A percentile compares a stretch with the other conserved stretches of the same genome.
Conservation (phyloP, 768 basidiomycete genomes). For the Leucogyrophana mollusca region DNA sequence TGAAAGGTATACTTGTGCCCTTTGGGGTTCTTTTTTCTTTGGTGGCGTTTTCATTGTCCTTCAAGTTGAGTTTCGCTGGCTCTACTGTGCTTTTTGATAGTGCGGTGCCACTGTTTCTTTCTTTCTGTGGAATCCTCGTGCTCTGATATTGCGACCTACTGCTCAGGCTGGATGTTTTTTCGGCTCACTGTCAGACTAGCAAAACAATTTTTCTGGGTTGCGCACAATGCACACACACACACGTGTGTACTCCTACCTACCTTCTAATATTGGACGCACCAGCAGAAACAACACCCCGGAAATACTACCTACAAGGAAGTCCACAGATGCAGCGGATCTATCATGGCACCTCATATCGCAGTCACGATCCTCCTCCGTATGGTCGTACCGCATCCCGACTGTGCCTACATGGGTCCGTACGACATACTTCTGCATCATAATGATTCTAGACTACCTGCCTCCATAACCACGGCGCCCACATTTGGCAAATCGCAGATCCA, state of each 20-base stretch:
- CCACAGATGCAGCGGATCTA: too few species aligned
- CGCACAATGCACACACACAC: background rate
- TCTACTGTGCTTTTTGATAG: too few species aligned
- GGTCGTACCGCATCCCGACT: background rate
- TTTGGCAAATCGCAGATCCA: background rate
- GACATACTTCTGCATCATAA: too few species aligned
- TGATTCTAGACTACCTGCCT: slow-evolving; percentile 6
- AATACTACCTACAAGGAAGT: background rate
- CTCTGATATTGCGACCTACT: background rate
- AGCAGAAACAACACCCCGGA: background rate
- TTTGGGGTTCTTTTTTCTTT: too few species aligned
- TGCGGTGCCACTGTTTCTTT: too few species aligned
- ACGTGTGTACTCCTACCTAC: background rate
- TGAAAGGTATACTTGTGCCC: too few species aligned
- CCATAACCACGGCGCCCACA: slow-evolving; percentile 11
- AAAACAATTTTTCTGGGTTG: background rate
- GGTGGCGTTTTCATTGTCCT: too few species aligned
- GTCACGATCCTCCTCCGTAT: slow-evolving; percentile 8
- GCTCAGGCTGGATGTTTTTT: too few species aligned
- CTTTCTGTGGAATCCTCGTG: too few species aligned
- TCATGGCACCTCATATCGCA: background rate
- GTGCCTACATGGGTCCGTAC: too few species aligned
- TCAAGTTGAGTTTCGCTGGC: too few species aligned
- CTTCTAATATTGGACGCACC: slow-evolving; percentile 2
- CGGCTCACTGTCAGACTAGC: background rate